Evolutionary conservation across 129 eudicot species (phyloP), one percentile per base, ranked within the genome.

Genomic region (Calendula officinalis): DNA sequence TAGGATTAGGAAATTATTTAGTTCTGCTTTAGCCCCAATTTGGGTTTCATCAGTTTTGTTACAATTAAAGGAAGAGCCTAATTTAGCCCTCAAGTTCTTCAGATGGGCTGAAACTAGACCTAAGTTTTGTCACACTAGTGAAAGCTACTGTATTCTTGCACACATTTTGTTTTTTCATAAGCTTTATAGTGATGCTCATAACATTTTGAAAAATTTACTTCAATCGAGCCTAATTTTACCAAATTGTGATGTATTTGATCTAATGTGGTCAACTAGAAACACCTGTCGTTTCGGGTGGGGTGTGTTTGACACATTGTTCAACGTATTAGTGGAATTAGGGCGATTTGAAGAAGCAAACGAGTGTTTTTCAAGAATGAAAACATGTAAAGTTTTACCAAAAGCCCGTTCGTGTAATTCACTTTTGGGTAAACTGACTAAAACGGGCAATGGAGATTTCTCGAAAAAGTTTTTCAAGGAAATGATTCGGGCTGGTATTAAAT

Each of bases 221-320:
- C 52, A 56, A 55, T 78, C 67, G 22, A 44, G 52, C 56, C 37
- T 56, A 46, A 34, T 36, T 44, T 62, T 62, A 40, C 82, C 81
- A 0, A 69, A 69, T 38, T 48, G 55, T 76, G 82, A 74, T 60
- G 71, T 79, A 32, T 75, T 91, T 70, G 90, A 91, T 75, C 3
- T 57, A 57, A 69, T 91, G 78, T 91, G 98, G 98, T 63, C 79
- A 13, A 87, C 88, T 5, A 82, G 91, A 78, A 82, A 85, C 61
- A 86, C 82, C 48, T 84, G 88, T 68, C 56, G 68, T 1, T 72
- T 82, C 0, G 95, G 98, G 52, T 88, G 77, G 81, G 98, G 98
- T 5, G 96, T 87, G 14, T 91, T 91, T 47, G 98, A 91, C 69
- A 73, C 77, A 10, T 81, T 87, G 54, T 91, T 91, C 57, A 87